Evolutionary conservation across 2,329 filamentous ascomycete genomes (phyloP).

Genomic region (Microcyclosporella mali): DNA sequence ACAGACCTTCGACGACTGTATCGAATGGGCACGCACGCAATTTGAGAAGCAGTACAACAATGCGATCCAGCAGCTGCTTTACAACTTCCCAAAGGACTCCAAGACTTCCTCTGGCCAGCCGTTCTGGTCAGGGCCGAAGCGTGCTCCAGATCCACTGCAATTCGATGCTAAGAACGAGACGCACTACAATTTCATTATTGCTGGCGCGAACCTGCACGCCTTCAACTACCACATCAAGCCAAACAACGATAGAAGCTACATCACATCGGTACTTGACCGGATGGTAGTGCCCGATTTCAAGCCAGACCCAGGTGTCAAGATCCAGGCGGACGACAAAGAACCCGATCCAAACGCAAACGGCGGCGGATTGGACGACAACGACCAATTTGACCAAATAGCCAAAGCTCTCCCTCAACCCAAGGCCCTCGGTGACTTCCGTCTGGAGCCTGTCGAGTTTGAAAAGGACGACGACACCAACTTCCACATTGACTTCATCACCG

Average conservation of each 20-base stretch:
- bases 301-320: slow-evolving; percentile 86
- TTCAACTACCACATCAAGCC: slow-evolving; percentile 95
- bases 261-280: slow-evolving; percentile 73
- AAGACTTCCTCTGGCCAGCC: slow-evolving; percentile 78
- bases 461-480: slow-evolving; percentile 98
- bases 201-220: slow-evolving; percentile 85
- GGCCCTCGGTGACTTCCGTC: slow-evolving; percentile 77
- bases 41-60: slow-evolving; percentile 98
- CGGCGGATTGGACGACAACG: slow-evolving; percentile 56
- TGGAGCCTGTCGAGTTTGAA: slow-evolving; percentile 91
- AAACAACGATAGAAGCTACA: slow-evolving; percentile 59
- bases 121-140: slow-evolving; percentile 98
- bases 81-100: slow-evolving; percentile 95
- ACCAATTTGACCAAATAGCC: slow-evolving; percentile 68
- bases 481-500: slow-evolving; percentile 98
- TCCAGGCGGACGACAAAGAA: slow-evolving; percentile 92
- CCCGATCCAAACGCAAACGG: slow-evolving; percentile 75
- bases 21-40: slow-evolving; percentile 86
- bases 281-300: slow-evolving; percentile 95
- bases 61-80: slow-evolving; percentile 87
- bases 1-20: slow-evolving; percentile 88
- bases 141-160: slow-evolving; percentile 82
- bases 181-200: slow-evolving; percentile 80
- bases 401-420: slow-evolving; percentile 70
- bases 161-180: slow-evolving; percentile 81